A percentile compares a stretch with the other conserved stretches of the same genome.
phyloP scores from a whole-genome alignment of 768 basidiomycete species.

The Astraeus odoratus region DNA sequence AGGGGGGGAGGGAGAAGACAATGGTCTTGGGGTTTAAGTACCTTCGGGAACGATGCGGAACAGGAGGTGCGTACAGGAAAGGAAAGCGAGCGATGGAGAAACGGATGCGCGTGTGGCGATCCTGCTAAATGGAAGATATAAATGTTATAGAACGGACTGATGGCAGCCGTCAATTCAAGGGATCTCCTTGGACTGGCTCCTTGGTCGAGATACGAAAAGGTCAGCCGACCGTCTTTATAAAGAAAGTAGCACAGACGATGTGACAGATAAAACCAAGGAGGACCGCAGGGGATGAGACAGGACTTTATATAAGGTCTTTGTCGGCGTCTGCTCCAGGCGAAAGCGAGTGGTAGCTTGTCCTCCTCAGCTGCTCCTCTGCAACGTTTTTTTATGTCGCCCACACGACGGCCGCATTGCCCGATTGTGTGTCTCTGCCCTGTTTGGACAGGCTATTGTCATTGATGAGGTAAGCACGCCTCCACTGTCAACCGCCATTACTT shows the following conservation, averaged over 20 bases:
- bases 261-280: no score
- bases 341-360: no score
- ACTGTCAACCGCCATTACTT: no score
- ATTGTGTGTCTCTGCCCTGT: neutral
- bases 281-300: no score
- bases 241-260: no score
- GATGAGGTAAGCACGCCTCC: neutral
- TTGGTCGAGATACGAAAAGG: no score
- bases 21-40: slow-evolving; percentile 11
- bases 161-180: neutral
- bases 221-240: no score
- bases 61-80: slow-evolving; percentile 3
- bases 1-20: neutral
- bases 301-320: no score
- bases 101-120: neutral
- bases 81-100: slow-evolving; percentile 2
- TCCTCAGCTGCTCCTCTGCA: no score
- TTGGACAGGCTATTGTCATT: neutral
- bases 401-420: neutral
- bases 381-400: no score
- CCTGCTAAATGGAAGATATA: neutral
- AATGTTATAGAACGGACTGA: neutral
- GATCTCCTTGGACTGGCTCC: neutral
- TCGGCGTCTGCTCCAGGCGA: no score
- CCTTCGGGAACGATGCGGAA: slow-evolving; percentile 4